Evolutionary conservation across 345 rosid species (phyloP), one percentile per base, ranked within the genome.

Genomic region (Arabidopsis arenosa): DNA sequence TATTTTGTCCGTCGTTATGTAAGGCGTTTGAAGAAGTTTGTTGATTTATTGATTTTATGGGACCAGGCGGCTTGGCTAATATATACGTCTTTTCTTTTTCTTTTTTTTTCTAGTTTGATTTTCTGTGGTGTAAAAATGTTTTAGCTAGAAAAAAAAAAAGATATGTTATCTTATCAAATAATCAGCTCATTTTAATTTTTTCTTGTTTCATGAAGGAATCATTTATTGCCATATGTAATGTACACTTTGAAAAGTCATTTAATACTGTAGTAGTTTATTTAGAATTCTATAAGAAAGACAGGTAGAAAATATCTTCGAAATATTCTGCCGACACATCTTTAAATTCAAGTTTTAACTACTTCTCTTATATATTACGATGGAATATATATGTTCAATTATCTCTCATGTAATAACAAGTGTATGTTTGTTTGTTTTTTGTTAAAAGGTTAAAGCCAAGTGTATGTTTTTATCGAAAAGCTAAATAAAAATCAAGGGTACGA

Each of bases 261-360:
- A 36, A 36, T 47, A 47, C 30, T 28, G 10, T 47, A 44, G 23
- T 47, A 28, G 4, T 28, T 28, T 6, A 6, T 1, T 15, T n/a
- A 15, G 52, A 54, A 7, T 55, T 69, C 11, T 23, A 39, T 17
- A 54, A 30, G 41, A 69, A 26, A 18, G 21, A 18, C 21, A 18
- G 21, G 57, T 33, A 70, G 2, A 58, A 54, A 45, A 18, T 58
- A 47, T 9, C 30, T 48, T 39, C 39, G 6, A 63, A 23, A 40
- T 57, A 35, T 67, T 75, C 68, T 51, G 68, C 74, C 74, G 74
- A 68, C 79, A 68, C 60, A 47, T n/a, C 23, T 44, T 28, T 57
- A 15, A 5, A 30, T 4, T 26, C 43, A 21, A 10, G 44, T n/a
- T 32, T 30, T 45, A 32, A 64, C 26, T 28, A 37, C 28, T 9